Base-by-base conservation (phyloP, 1,139 yeast species). In the Protomyces macrosporus region DNA sequence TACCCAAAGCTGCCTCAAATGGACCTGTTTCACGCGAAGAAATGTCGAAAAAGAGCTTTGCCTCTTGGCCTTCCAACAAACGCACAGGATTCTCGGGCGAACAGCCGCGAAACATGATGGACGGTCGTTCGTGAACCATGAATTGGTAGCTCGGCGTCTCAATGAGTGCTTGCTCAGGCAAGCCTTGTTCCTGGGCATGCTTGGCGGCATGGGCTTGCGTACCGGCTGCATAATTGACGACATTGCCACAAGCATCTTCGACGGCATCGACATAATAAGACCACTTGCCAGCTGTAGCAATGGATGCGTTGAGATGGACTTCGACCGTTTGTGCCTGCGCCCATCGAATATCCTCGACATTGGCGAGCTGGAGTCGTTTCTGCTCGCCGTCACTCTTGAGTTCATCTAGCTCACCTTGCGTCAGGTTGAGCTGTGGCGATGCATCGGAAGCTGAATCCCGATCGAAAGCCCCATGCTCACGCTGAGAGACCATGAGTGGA, bases 201-300 rank as follows among this genome's bases (percentile, higher is more conserved):
- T 30, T 30, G 16, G 23, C 9, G 67, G 66, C 50, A 67, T 65
- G 0, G 71, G 51, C 16, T n/a, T 42, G 39, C 63, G 60, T 69
- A 36, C 23, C 42, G 16, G 55, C 39, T 32, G 48, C 42, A 56
- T 33, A 64, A 53, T 37, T 40, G 64, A 84, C 82, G 1, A 76
- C 69, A 70, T 88, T 88, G 0, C 97, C 97, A 67, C 89, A 78
- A 1, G 87, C 87, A 74, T 91, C 97, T 7, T 80, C 80, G 5
- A 90, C 81, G 67, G 83, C 84, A 53, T 84, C 82, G 53, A 91
- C 79, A 59, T 83, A 83, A 71, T 88, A 90, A 45, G 82, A 80
- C 73, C 88, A 80, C 30, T 76, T 77, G 12, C 96, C 96, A 5
- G 83, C 76, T 30, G 78, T 76, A 12, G 78, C 77, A 45, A 83